Percentiles rank a stretch among this genome's conserved stretches.
These are phyloP conservation scores for Stereum hirsutum DNA, from an alignment of 1,284 basidiomycete genomes.

Conservation along the genomic window DNA sequence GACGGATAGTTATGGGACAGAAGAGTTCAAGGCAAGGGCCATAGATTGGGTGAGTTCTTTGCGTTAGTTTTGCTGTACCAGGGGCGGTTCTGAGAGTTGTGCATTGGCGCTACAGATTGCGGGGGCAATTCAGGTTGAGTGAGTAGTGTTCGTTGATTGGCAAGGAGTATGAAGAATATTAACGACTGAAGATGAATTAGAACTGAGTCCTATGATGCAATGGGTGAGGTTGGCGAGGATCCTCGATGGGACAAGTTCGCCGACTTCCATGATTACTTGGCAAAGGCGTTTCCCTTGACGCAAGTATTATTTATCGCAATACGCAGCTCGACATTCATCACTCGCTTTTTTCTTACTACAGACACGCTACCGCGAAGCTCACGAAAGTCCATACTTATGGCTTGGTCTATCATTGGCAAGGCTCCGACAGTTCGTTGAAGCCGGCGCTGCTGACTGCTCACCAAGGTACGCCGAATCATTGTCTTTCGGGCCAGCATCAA, in stretches of 20 bases:
- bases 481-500: neutral
- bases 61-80: slow-evolving; percentile 9
- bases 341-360: slow-evolving; percentile 13
- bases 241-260: slow-evolving; percentile 33
- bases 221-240: slow-evolving; percentile 32
- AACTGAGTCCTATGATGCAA: slow-evolving; percentile 30
- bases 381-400: slow-evolving; percentile 59
- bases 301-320: slow-evolving; percentile 16
- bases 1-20: slow-evolving; percentile 28
- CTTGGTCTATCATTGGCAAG: slow-evolving; percentile 55
- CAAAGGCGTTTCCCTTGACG: slow-evolving; percentile 30
- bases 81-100: too few species aligned
- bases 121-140: slow-evolving; percentile 36
- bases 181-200: slow-evolving; percentile 15
- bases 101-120: too few species aligned
- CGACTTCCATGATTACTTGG: slow-evolving; percentile 33
- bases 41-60: slow-evolving; percentile 42
- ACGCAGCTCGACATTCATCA: neutral
- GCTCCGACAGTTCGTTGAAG: slow-evolving; percentile 44
- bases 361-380: slow-evolving; percentile 40
- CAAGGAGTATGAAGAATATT: neutral
- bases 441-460: slow-evolving; percentile 60
- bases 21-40: slow-evolving; percentile 35
- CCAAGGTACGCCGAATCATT: slow-evolving; percentile 33
- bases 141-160: slow-evolving; percentile 8